These are phyloP conservation scores for Jackrogersella minutella DNA, from an alignment of 495 filamentous ascomycete genomes.

Conservation along the genomic window DNA sequence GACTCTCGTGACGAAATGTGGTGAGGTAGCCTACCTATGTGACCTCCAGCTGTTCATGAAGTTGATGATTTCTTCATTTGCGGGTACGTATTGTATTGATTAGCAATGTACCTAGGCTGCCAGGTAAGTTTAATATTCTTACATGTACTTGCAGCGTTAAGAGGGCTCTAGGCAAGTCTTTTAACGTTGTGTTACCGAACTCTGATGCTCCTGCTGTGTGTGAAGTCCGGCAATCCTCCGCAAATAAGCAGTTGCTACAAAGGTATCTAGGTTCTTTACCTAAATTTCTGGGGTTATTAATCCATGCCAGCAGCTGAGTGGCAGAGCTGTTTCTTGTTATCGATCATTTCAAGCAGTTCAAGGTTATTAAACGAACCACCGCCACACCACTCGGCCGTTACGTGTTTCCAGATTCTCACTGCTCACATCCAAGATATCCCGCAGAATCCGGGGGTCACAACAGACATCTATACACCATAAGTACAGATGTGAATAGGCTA, in stretches of 20 bases:
- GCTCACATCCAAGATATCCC: neutral
- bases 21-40: conserved; percentile 2
- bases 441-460: no score
- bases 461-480: no score
- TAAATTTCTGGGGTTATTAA: no score
- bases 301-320: conserved; percentile 24
- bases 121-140: no score
- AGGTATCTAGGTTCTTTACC: neutral
- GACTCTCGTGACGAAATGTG: conserved; percentile 14
- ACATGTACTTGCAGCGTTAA: no score
- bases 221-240: conserved; percentile 6
- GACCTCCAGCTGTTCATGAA: no score
- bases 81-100: neutral
- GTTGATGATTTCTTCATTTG: neutral
- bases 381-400: conserved; percentile 4
- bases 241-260: conserved; percentile 1
- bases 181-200: conserved; percentile 17
- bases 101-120: neutral
- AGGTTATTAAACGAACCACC: conserved; percentile 10
- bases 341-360: no score
- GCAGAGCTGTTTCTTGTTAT: conserved; percentile 26
- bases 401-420: neutral
- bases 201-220: neutral
- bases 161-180: conserved; percentile 29
- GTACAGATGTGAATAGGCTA: neutral